Conservation (phyloP, 805 yeast species). For the Hyphopichia homilentoma region DNA sequence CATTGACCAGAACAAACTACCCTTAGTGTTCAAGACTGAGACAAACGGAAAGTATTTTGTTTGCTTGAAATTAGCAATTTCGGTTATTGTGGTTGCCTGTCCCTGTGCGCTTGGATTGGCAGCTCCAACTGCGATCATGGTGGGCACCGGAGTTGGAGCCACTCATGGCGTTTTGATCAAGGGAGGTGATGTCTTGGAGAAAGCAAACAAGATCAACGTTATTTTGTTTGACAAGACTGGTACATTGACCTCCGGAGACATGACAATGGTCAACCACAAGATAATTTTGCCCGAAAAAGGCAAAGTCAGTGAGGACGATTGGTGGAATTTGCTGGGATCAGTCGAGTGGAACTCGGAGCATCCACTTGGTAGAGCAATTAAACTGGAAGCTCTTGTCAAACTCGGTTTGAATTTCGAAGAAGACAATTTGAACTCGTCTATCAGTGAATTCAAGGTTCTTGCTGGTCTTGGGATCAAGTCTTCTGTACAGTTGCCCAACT, state of each 20-base stretch:
- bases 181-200: conserved; percentile 87
- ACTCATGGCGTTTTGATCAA: conserved; percentile 83
- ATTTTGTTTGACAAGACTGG: conserved; percentile 95
- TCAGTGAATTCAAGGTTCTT: conserved; percentile 32
- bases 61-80: conserved; percentile 76
- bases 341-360: conserved; percentile 78
- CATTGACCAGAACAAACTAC: conserved; percentile 30
- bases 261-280: conserved; percentile 41
- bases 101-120: conserved; percentile 98
- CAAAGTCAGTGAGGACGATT: conserved; percentile 15
- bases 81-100: conserved; percentile 96
- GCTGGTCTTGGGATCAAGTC: conserved; percentile 48
- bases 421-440: conserved; percentile 25
- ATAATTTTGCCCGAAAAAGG: conserved; percentile 11
- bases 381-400: conserved; percentile 26
- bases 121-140: conserved; percentile 99
- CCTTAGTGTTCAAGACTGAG: conserved; percentile 44
- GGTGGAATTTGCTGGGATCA: conserved; percentile 55
- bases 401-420: conserved; percentile 28
- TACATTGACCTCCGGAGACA: conserved; percentile 81
- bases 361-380: conserved; percentile 78
- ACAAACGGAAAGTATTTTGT: conserved; percentile 58
- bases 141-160: conserved; percentile 97
- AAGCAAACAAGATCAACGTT: conserved; percentile 57
- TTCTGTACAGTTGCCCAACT: conserved; percentile 24